Evolutionary conservation across 208 protist genomes (phyloP), one percentile per base, ranked within the genome.

Genomic region (Acanthamoeba lugdunensis): DNA sequence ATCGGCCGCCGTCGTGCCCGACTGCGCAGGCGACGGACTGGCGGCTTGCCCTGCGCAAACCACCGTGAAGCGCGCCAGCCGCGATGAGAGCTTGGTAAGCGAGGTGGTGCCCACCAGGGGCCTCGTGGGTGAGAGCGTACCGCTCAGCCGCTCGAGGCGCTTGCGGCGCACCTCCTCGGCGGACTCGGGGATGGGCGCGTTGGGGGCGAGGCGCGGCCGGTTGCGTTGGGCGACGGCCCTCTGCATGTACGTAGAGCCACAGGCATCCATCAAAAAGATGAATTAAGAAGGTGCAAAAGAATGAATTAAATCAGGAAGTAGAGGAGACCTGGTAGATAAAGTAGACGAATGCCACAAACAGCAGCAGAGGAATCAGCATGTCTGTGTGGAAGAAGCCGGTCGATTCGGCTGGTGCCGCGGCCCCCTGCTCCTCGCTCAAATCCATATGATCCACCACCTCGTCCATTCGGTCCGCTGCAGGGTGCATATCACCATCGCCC

Each of bases 161-260:
- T 82, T 82, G 73, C 73, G 73, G 73, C 73, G 73, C 73, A 82
- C 37, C 30, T 82, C 73, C 73, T 82, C 73, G 18, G 73, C 73
- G 6, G 73, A 82, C 41, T 82, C 18, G 8, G 73, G 67, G 13
- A 41, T 30, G 14, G 73, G 73, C 41, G 73, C 41, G 11, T 16
- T 30, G 65, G 73, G 41, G 4, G 30, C 14, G 25, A 82, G 45
- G 41, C 73, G 73, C 7, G 73, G 73, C 16, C 73, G 30, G 41
- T 33, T 82, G 41, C 45, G 30, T 28, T 54, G 73, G 18, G 73
- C 11, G 13, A 56, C 18, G 73, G 6, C 7, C 41, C 73, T 82
- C 73, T 82, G 73, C n/a, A n/a, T n/a, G n/a, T n/a, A n/a, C n/a
- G n/a, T n/a, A n/a, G n/a, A n/a, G n/a, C n/a, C n/a, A n/a, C n/a